phyloP scores from a whole-genome alignment of 2,329 filamentous ascomycete species.

The Pseudogymnoascus sp. region DNA sequence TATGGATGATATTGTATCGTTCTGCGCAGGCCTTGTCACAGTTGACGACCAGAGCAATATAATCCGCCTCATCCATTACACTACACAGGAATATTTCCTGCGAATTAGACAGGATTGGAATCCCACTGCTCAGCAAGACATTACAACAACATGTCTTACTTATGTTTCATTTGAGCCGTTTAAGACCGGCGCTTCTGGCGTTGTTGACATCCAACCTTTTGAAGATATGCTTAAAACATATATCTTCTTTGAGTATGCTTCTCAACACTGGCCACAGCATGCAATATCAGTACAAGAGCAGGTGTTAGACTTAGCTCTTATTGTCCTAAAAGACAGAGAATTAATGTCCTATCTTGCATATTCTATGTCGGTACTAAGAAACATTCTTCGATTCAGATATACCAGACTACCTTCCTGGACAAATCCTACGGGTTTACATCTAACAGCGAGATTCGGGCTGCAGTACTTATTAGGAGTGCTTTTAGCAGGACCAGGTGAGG shows the following conservation, averaged over 20 bases:
- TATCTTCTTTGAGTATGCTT: background rate
- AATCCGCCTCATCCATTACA: slow-evolving; percentile 25
- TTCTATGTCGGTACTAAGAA: background rate
- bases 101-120: background rate
- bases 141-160: background rate
- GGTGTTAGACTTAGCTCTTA: background rate
- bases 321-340: background rate
- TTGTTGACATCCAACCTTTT: background rate
- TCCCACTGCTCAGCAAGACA: background rate
- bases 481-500: background rate
- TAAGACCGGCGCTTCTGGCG: background rate
- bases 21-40: slow-evolving; percentile 23
- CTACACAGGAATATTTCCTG: slow-evolving; percentile 27
- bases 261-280: background rate
- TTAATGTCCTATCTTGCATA: background rate
- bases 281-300: background rate
- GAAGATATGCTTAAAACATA: background rate
- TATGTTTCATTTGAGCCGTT: background rate
- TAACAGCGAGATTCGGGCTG: slow-evolving; percentile 21
- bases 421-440: slow-evolving; percentile 18
- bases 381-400: background rate
- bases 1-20: slow-evolving; percentile 20
- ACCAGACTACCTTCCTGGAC: background rate
- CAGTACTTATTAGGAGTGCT: slow-evolving; percentile 1
- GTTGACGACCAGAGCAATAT: slow-evolving; percentile 13